Evolutionary conservation across 2,329 filamentous ascomycete genomes (phyloP), one percentile per base, ranked within the genome.

Genomic region (Thyridium curvatum): DNA sequence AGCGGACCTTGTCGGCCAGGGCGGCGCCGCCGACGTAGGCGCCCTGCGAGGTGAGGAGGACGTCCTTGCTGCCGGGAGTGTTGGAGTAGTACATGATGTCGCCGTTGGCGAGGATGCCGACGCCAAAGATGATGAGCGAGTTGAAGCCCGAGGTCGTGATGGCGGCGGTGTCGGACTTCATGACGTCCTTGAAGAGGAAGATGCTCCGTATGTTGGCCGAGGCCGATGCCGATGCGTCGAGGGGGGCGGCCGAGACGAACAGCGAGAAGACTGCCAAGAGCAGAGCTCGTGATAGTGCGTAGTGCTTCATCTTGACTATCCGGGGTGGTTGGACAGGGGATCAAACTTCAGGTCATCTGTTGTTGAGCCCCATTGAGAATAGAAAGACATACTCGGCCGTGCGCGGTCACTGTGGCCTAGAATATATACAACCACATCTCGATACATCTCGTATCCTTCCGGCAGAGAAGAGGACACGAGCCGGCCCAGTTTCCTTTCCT

Each of bases 21-120:
- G 62, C 65, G 8, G 58, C 60, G 37, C 70, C 65, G 12, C 69
- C 71, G 7, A 72, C 62, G 42, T 75, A 75, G 26, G 62, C 48
- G 15, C 64, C 62, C 26, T 53, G 49, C 8, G 60, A 59, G 2
- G 64, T 63, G 18, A 64, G 43, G 12, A 64, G 50, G 4, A 56
- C 50, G 37, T 64, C 61, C 5, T 46, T 47, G 46, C 55, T 62
- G 0, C 59, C 62, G 1, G 58, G 54, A 1, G 60, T 64, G 43
- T 62, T 65, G 6, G 61, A 69, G 49, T 69, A 68, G 46, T 69
- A 69, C 50, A 60, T 66, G 34, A 69, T 66, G 41, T 60, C 60
- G 30, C 65, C 66, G 44, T 65, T 61, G 10, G 47, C 54, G 26
- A 65, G 49, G 37, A 69, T 56, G 15, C 65, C 66, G 43, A 69